A percentile compares a stretch with the other conserved stretches of the same genome.
phyloP scores from a whole-genome alignment of 2,329 filamentous ascomycete genomes.

The Ramichloridium luteum region DNA sequence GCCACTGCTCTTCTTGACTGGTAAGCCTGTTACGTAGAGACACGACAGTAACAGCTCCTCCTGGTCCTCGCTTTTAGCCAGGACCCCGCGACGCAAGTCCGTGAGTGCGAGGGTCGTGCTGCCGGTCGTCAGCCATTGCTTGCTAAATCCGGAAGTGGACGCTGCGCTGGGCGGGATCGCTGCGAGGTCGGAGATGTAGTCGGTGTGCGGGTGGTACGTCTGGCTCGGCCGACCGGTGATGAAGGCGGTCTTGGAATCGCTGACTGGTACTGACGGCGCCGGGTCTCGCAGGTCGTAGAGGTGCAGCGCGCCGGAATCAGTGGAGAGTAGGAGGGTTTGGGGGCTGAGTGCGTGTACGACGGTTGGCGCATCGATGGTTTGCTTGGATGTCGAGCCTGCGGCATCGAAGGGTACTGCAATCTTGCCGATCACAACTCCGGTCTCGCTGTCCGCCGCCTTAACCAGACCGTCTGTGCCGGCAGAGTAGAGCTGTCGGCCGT shows the following conservation, averaged over 20 bases:
- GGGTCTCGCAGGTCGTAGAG: conserved; percentile 63
- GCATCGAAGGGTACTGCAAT: conserved; percentile 54
- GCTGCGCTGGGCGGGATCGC: conserved; percentile 67
- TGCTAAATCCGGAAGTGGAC: conserved; percentile 78
- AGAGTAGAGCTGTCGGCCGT: conserved; percentile 56
- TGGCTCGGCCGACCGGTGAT: conserved; percentile 54
- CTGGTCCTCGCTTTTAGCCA: conserved; percentile 85
- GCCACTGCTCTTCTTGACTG: conserved; percentile 47
- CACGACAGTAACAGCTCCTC: conserved; percentile 85
- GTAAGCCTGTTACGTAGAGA: conserved; percentile 63
- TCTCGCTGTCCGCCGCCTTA: conserved; percentile 47
- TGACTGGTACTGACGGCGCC: conserved; percentile 33
- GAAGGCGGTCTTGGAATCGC: conserved; percentile 30
- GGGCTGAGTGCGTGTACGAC: conserved; percentile 75
- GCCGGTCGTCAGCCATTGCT: conserved; percentile 91
- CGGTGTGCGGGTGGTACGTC: conserved; percentile 75
- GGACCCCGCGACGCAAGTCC: conserved; percentile 72
- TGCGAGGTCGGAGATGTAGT: conserved; percentile 82
- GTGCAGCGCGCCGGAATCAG: conserved; percentile 80
- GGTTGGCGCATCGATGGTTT: conserved; percentile 57
- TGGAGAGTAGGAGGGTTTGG: conserved; percentile 76
- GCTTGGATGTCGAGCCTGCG: conserved; percentile 29
- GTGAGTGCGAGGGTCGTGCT: conserved; percentile 84
- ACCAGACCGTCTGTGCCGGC: conserved; percentile 52
- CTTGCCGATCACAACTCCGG: conserved; percentile 64